Evolutionary conservation across 768 basidiomycete species (phyloP).

Genomic region (Suillus clintonianus): DNA sequence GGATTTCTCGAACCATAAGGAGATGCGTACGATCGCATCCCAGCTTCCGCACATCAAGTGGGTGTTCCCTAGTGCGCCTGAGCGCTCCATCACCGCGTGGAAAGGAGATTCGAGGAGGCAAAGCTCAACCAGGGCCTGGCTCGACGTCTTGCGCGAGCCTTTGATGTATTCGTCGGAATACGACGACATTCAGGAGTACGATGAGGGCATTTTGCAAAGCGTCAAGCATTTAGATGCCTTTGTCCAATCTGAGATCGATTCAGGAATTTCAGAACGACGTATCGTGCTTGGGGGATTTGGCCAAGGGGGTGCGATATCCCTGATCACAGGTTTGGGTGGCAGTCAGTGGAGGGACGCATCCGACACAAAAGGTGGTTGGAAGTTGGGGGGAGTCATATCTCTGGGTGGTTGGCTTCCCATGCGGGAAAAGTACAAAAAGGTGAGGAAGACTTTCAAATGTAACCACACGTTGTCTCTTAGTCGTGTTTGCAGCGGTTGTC

Average conservation of each 20-base stretch:
- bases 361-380: constrained; percentile 37
- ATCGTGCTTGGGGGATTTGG: constrained; percentile 86
- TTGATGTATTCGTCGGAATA: constrained; percentile 50
- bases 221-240: constrained; percentile 59
- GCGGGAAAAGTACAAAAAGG: constrained; percentile 59
- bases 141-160: constrained; percentile 50
- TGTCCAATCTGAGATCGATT: constrained; percentile 68
- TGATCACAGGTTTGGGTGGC: constrained; percentile 67
- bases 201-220: constrained; percentile 54
- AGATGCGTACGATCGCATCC: constrained; percentile 16
- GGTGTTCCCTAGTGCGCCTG: constrained; percentile 67
- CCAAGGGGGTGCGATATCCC: constrained; percentile 75
- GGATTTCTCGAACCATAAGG: constrained; percentile 47
- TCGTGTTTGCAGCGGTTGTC: constrained; percentile 47
- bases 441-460: constrained; percentile 32
- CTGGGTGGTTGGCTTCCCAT: constrained; percentile 80
- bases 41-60: constrained; percentile 75
- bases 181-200: constrained; percentile 61
- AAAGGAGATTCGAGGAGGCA: constrained; percentile 52
- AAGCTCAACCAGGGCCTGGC: constrained; percentile 49
- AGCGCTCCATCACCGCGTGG: constrained; percentile 65
- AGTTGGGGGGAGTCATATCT: constrained; percentile 65
- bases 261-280: constrained; percentile 62
- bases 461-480: background rate
- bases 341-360: constrained; percentile 15